A percentile compares a stretch with the other conserved stretches of the same genome.
phyloP scores from a whole-genome alignment of 306 rosid species.

The Castanea mollissima region DNA sequence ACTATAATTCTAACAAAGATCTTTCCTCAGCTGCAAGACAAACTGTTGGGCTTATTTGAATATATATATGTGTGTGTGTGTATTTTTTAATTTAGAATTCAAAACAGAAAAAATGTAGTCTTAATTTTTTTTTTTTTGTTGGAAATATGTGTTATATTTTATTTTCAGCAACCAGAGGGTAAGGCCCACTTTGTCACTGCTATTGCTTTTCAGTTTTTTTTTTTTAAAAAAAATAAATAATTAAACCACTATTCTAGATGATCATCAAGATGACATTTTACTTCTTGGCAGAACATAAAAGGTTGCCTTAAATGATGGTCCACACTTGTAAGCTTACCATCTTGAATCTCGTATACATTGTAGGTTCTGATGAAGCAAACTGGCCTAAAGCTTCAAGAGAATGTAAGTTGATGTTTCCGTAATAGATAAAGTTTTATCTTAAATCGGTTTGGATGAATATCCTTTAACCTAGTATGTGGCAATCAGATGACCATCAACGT shows the following conservation, averaged over 20 bases:
- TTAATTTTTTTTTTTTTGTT: too few relatives aligned
- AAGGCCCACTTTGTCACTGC: background rate
- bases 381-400: conserved; percentile 70
- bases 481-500: too few relatives aligned
- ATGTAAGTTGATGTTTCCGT: conserved; percentile 49
- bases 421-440: too few relatives aligned
- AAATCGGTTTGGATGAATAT: too few relatives aligned
- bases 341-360: conserved; percentile 19
- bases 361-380: conserved; percentile 91
- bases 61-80: background rate
- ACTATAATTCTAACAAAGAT: too few relatives aligned
- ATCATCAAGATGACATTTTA: background rate
- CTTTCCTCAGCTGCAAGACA: background rate
- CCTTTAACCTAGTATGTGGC: too few relatives aligned
- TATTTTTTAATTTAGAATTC: background rate
- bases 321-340: conserved; percentile 18
- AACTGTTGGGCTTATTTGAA: background rate
- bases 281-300: background rate
- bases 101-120: too few relatives aligned
- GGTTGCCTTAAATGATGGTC: conserved; percentile 18
- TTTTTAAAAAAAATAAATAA: background rate
- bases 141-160: background rate
- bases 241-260: background rate
- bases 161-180: background rate
- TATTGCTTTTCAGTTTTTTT: background rate